Evolutionary conservation across 2,329 filamentous ascomycete species (phyloP).

Genomic region (Aspergillus sp.): DNA sequence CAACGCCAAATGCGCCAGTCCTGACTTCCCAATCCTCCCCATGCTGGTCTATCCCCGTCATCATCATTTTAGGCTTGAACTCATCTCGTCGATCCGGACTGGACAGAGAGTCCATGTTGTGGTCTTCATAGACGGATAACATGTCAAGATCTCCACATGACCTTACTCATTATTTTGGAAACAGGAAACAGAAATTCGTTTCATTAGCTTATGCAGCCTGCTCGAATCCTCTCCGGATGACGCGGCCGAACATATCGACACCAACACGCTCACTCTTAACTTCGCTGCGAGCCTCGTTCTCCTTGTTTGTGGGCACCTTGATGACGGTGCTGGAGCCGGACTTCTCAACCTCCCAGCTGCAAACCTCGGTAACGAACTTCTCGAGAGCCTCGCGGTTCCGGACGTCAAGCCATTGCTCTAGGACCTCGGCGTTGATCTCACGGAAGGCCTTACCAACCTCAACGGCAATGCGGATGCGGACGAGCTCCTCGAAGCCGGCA

Average conservation of each 20-base stretch:
- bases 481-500: conserved; percentile 88
- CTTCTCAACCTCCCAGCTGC: conserved; percentile 78
- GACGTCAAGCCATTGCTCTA: conserved; percentile 76
- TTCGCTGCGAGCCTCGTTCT: conserved; percentile 95
- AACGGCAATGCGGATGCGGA: conserved; percentile 84
- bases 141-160: conserved; percentile 10
- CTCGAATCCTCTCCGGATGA: conserved; percentile 84
- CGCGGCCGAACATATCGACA: conserved; percentile 55
- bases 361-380: conserved; percentile 82
- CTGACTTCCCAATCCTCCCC: conserved; percentile 23
- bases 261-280: conserved; percentile 93
- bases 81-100: conserved; percentile 14
- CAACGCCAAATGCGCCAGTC: conserved; percentile 29
- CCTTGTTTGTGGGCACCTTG: conserved; percentile 84
- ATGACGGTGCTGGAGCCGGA: conserved; percentile 49
- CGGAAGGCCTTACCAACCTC: conserved; percentile 80
- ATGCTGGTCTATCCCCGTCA: conserved; percentile 18
- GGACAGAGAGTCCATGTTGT: conserved; percentile 8
- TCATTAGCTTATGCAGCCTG: conserved; percentile 60
- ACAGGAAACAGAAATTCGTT: conserved; percentile 10
- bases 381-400: conserved; percentile 62
- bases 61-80: conserved; percentile 21
- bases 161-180: conserved; percentile 7
- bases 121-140: conserved; percentile 4
- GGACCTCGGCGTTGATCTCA: conserved; percentile 65